phyloP scores from a whole-genome alignment of 2,329 filamentous ascomycete genomes.

The Lachnellula occidentalis region DNA sequence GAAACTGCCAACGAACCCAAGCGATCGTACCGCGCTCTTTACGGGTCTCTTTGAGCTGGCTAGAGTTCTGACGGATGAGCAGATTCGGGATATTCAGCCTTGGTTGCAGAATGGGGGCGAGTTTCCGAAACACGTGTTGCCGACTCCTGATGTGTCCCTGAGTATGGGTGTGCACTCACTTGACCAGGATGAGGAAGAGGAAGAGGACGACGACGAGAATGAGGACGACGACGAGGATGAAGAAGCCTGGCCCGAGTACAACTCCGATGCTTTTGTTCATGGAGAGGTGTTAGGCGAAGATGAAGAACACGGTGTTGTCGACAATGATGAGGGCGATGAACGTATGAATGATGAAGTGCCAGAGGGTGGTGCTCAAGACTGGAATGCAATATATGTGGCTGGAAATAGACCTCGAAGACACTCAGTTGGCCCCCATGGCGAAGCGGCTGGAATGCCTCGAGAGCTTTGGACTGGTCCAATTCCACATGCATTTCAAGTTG shows the following conservation, averaged over 20 bases:
- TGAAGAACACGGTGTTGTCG: neutral
- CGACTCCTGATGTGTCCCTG: neutral
- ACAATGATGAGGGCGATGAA: neutral
- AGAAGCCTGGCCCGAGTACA: neutral
- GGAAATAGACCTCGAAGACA: too few species aligned
- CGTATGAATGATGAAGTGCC: neutral
- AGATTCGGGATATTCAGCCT: conserved; percentile 7
- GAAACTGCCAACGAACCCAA: conserved; percentile 7
- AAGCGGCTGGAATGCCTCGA: too few species aligned
- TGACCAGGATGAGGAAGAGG: neutral
- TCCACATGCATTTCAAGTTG: too few species aligned
- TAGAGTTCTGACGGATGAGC: conserved; percentile 9
- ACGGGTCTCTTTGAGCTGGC: conserved; percentile 9
- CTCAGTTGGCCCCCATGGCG: too few species aligned
- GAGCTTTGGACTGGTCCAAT: too few species aligned
- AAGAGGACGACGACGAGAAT: neutral
- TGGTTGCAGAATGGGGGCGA: conserved; percentile 19
- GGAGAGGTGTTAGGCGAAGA: neutral
- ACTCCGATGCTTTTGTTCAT: neutral
- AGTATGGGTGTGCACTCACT: neutral
- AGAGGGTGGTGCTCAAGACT: neutral
- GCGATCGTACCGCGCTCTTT: conserved; percentile 11
- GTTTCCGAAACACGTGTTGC: conserved; percentile 5
- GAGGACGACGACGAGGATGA: neutral
- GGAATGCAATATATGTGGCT: too few species aligned